Evolutionary conservation across 495 filamentous ascomycete genomes (phyloP).

Genomic region (Extremus antarcticus): DNA sequence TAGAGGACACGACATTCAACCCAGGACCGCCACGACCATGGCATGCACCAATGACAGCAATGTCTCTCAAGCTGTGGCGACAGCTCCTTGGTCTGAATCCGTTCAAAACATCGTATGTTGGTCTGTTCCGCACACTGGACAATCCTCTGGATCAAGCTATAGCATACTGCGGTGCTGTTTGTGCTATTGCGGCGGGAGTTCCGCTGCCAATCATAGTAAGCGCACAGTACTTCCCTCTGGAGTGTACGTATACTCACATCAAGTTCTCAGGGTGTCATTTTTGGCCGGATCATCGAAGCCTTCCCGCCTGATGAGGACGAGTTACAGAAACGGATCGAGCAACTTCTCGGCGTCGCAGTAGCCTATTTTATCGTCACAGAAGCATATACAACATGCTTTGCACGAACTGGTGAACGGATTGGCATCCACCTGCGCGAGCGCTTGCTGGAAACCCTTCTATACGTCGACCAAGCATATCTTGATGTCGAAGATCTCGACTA

Average conservation of each 20-base stretch:
- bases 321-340: constrained; percentile 21
- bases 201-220: constrained; percentile 33
- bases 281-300: constrained; percentile 33
- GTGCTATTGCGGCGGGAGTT: constrained; percentile 31
- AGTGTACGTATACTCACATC: too few species aligned
- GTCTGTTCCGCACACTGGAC: constrained; percentile 28
- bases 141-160: constrained; percentile 10
- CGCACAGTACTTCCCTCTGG: too few species aligned
- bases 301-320: constrained; percentile 34
- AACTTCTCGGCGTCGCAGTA: constrained; percentile 29
- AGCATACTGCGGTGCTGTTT: constrained; percentile 23
- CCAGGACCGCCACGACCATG: constrained; percentile 15
- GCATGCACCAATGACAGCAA: neutral
- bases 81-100: constrained; percentile 25
- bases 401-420: constrained; percentile 30
- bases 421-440: constrained; percentile 26
- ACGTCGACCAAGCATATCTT: constrained; percentile 33
- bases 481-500: constrained; percentile 31
- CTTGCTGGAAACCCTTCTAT: constrained; percentile 24
- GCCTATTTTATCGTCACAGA: constrained; percentile 34
- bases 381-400: constrained; percentile 30
- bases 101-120: constrained; percentile 29
- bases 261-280: constrained; percentile 29
- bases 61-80: constrained; percentile 9
- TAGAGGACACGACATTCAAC: constrained; percentile 8